These are phyloP conservation scores for Alternaria arborescens DNA, from an alignment of 2,329 filamentous ascomycete species.

Conservation along the genomic window DNA sequence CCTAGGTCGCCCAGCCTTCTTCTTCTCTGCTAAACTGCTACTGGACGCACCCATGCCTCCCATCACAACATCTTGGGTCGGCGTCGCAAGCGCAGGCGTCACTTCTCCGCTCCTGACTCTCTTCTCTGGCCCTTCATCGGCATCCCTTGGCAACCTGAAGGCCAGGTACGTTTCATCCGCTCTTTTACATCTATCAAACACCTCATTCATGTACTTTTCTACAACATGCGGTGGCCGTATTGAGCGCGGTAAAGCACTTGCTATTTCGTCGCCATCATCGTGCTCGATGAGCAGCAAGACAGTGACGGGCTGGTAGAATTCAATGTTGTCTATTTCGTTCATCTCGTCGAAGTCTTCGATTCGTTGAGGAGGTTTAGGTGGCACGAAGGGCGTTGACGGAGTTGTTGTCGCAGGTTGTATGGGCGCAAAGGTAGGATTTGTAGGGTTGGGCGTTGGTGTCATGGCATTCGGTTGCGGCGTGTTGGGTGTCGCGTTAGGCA, in stretches of 20 bases:
- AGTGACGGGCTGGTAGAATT: conserved; percentile 75
- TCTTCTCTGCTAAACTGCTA: conserved; percentile 27
- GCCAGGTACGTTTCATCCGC: conserved; percentile 65
- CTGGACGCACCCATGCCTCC: conserved; percentile 13
- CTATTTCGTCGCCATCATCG: conserved; percentile 59
- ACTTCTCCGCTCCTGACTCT: conserved; percentile 29
- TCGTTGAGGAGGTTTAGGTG: conserved; percentile 42
- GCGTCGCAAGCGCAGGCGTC: conserved; percentile 30
- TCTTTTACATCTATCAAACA: conserved; percentile 64
- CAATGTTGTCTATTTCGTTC: conserved; percentile 55
- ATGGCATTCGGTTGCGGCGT: conserved; percentile 13
- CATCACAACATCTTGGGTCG: conserved; percentile 29
- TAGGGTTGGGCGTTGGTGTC: conserved; percentile 7
- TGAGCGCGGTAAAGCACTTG: conserved; percentile 60
- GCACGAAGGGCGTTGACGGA: conserved; percentile 28
- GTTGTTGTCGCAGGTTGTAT: conserved; percentile 23
- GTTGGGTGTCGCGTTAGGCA: conserved; percentile 14
- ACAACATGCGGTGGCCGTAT: conserved; percentile 57
- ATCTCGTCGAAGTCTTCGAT: conserved; percentile 53
- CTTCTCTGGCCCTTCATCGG: conserved; percentile 36
- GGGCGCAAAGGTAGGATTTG: conserved; percentile 22
- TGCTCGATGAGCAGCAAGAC: conserved; percentile 64
- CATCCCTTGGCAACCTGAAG: conserved; percentile 60
- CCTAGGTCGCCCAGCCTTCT: conserved; percentile 36
- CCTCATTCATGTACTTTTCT: conserved; percentile 50